Evolutionary conservation across 2,329 filamentous ascomycete species (phyloP).

Genomic region (Pseudopithomyces chartarum): DNA sequence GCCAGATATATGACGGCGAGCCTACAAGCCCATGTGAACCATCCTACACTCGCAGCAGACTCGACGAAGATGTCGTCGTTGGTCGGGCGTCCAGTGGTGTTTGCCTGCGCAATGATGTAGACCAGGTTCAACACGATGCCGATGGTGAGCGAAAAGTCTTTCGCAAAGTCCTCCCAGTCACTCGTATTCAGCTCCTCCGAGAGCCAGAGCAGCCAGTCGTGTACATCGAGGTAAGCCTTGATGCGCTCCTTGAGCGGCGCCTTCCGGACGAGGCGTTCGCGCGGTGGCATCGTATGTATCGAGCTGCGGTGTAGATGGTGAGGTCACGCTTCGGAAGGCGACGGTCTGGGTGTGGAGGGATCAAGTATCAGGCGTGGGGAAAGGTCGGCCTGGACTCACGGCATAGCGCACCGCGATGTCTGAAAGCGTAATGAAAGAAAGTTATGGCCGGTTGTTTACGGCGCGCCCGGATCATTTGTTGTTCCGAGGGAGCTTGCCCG

Average conservation of each 20-base stretch:
- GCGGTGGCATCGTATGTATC: constrained; percentile 47
- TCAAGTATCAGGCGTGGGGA: not conserved
- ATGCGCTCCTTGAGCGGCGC: constrained; percentile 81
- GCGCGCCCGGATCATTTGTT: constrained; percentile 22
- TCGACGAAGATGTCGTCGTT: constrained; percentile 82
- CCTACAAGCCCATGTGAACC: constrained; percentile 69
- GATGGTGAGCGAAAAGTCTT: constrained; percentile 74
- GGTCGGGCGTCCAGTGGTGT: constrained; percentile 56
- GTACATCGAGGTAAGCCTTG: constrained; percentile 78
- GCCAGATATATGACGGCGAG: constrained; percentile 74
- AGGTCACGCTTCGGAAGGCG: not conserved
- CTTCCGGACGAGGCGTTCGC: constrained; percentile 80
- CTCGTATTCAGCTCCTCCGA: constrained; percentile 91
- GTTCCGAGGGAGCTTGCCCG: constrained; percentile 12
- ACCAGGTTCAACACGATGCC: constrained; percentile 77
- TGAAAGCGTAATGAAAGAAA: constrained; percentile 11
- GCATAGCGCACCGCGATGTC: constrained; percentile 24
- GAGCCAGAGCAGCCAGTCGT: constrained; percentile 87
- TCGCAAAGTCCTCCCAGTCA: constrained; percentile 81
- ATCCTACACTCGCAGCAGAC: constrained; percentile 59
- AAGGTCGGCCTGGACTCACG: constrained; percentile 18
- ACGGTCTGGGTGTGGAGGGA: not conserved
- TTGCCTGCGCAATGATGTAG: constrained; percentile 83
- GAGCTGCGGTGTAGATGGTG: not conserved
- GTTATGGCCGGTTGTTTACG: constrained; percentile 13